Base-by-base conservation (phyloP, 495 filamentous ascomycete genomes). In the Aspergillus hancockii region DNA sequence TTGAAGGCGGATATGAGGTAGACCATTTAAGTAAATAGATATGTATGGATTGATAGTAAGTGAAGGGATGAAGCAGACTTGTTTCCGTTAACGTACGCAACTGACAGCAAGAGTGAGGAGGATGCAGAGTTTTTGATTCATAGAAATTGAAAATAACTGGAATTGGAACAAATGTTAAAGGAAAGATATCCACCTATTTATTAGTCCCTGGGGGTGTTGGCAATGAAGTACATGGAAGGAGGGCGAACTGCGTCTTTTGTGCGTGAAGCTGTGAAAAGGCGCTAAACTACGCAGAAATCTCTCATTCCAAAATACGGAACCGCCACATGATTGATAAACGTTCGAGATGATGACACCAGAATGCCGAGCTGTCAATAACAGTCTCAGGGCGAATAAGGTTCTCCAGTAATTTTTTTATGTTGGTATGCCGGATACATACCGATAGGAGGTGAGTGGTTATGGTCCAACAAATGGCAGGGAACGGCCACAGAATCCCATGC, bases 251-350 rank as follows among this genome's bases (percentile, higher is more conserved):
- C 68, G 75, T 34, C 34, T 67, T 76, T 78, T 78, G 66, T 75
- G 75, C 75, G 73, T 57, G 57, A 40, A 60, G 31, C 41, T 13
- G 41, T 49, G 19, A 18, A 50, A 60, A 25, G 54, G 32, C 51
- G 53, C 60, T 64, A 63, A 68, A 66, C 54, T 25, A 70, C 73
- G 76, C 76, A 77, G 71, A 79, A 79, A 74, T 74, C 58, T 62
- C 76, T 72, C 76, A 77, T 71, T 71, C 73, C 66, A 16, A 22
- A 55, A 21, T n/a, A 18, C 16, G 45, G 23, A 51, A 18, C n/a
- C 51, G 16, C 16, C 31, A 54, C 30, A 40, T 21, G 32, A 36
- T 23, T 16, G 8, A 22, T 23, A 30, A 54, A 36, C 2, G 16
- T 18, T 21, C 23, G 38, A 31, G 34, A 55, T 45, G 34, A 55